Percentiles rank a stretch among this genome's conserved stretches.
These are phyloP conservation scores for Withania somnifera DNA, from an alignment of 305 asterid genomes.

Conservation along the genomic window DNA sequence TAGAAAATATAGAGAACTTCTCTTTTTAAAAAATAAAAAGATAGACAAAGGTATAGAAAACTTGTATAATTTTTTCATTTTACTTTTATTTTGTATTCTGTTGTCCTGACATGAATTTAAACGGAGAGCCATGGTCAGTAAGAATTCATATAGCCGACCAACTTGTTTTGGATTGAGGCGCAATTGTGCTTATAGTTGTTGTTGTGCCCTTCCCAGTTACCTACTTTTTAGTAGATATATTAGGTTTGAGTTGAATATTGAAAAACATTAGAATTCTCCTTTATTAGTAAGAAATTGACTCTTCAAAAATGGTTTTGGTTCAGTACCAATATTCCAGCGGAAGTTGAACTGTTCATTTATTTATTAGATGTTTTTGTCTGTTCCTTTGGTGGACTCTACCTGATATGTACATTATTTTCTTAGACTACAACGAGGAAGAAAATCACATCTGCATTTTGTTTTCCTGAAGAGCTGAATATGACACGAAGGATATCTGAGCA, in stretches of 20 bases:
- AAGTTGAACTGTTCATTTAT: not conserved
- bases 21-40: not conserved
- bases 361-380: not conserved
- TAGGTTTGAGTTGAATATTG: not conserved
- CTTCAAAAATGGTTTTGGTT: not conserved
- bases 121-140: not conserved
- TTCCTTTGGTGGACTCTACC: not conserved
- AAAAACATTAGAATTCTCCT: not conserved
- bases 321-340: not conserved
- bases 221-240: not conserved
- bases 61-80: not conserved
- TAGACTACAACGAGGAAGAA: slow-evolving; percentile 94
- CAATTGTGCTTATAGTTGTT: not conserved
- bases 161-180: not conserved
- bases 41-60: not conserved
- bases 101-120: not conserved
- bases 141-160: not conserved
- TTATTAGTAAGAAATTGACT: not conserved
- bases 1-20: not conserved
- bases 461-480: slow-evolving; percentile 80
- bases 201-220: not conserved
- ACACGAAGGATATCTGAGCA: slow-evolving; percentile 52
- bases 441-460: slow-evolving; percentile 80
- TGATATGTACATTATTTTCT: slow-evolving; percentile 16
- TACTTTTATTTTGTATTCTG: not conserved